These are phyloP conservation scores for Leccinum subtestaceum DNA, from an alignment of 768 basidiomycete genomes.

Conservation along the genomic window DNA sequence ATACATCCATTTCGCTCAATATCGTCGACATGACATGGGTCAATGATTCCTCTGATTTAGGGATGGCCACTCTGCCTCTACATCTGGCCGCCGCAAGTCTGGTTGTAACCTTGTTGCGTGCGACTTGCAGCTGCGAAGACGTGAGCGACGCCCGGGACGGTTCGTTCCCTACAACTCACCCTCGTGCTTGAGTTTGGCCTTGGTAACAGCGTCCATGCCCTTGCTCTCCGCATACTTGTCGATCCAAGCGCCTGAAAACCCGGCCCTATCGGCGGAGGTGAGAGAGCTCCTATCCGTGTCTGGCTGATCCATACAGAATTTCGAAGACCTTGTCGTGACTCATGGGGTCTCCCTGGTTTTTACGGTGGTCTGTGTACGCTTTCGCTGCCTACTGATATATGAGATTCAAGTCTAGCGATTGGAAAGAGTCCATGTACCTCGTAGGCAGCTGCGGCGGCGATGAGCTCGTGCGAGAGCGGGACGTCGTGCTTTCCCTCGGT, in stretches of 20 bases:
- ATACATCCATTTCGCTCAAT: neutral
- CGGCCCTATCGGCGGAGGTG: conserved; percentile 19
- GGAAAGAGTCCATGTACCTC: conserved; percentile 10
- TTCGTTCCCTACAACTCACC: conserved; percentile 15
- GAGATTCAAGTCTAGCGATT: neutral
- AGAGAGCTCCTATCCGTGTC: neutral
- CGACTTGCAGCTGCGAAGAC: conserved; percentile 14
- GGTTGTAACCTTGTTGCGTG: neutral
- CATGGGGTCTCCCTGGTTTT: conserved; percentile 17
- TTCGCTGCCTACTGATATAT: conserved; percentile 27
- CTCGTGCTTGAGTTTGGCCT: no score
- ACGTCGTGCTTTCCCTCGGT: conserved; percentile 14
- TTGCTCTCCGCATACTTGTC: conserved; percentile 27
- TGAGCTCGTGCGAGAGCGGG: conserved; percentile 26
- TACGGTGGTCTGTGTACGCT: conserved; percentile 25
- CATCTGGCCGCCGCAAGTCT: neutral
- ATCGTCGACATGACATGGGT: neutral
- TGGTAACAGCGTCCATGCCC: conserved; percentile 20
- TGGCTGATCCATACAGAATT: conserved; percentile 19
- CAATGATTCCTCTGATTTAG: conserved; percentile 5
- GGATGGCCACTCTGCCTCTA: conserved; percentile 16
- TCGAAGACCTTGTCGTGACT: conserved; percentile 24
- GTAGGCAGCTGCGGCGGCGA: conserved; percentile 30
- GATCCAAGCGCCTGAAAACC: conserved; percentile 23
- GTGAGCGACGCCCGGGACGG: neutral